phyloP scores from a whole-genome alignment of 2,329 filamentous ascomycete species.

The Periconia sp. region DNA sequence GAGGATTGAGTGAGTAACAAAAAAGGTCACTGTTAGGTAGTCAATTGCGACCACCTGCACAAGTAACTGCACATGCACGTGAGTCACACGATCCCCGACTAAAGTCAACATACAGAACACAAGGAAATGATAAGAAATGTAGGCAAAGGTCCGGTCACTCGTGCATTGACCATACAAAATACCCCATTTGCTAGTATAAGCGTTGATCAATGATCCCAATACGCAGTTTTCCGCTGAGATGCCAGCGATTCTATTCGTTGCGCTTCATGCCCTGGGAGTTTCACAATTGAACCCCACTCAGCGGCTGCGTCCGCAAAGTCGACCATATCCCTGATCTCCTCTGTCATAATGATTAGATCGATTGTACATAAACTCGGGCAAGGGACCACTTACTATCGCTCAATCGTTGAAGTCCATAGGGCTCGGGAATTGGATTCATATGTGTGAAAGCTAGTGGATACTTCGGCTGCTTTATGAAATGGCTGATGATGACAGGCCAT shows the following conservation, averaged over 20 bases:
- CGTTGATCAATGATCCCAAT: not conserved
- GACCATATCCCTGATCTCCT: constrained; percentile 17
- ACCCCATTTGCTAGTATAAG: no score
- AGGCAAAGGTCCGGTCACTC: no score
- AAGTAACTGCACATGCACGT: no score
- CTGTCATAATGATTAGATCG: constrained; percentile 5
- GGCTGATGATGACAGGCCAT: constrained; percentile 19
- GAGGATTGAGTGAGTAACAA: no score
- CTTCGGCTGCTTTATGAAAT: constrained; percentile 24
- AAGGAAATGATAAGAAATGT: no score
- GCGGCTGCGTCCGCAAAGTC: constrained; percentile 28
- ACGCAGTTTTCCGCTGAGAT: not conserved
- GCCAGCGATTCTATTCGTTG: constrained; percentile 22
- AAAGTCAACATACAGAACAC: no score
- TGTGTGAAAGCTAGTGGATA: constrained; percentile 25
- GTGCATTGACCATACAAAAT: no score
- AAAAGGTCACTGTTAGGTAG: no score
- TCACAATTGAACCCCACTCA: constrained; percentile 30
- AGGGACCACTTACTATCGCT: constrained; percentile 16
- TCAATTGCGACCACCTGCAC: no score
- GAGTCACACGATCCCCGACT: no score
- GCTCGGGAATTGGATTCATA: constrained; percentile 17
- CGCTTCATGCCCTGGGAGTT: constrained; percentile 20
- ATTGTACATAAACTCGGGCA: not conserved
- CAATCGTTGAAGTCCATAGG: constrained; percentile 5